Conservation (phyloP, 1,284 basidiomycete species). For the Malassezia nana region DNA sequence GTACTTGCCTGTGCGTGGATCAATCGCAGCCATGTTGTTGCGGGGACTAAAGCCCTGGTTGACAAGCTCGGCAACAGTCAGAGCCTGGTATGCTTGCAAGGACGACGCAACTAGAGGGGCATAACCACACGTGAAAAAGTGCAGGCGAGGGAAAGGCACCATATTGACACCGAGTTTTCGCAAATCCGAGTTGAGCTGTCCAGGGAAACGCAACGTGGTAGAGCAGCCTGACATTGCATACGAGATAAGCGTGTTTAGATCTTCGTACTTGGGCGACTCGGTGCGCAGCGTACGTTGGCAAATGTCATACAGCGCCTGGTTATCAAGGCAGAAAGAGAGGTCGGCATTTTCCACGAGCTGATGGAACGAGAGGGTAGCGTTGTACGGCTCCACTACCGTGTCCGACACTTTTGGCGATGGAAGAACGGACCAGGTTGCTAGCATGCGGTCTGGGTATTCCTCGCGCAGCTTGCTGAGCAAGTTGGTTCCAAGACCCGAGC, state of each 20-base stretch:
- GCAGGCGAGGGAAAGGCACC: constrained; percentile 49
- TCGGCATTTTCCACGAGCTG: constrained; percentile 83
- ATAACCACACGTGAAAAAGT: constrained; percentile 49
- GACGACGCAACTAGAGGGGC: constrained; percentile 47
- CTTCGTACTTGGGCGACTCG: constrained; percentile 50
- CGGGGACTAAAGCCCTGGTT: constrained; percentile 45
- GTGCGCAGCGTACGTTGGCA: constrained; percentile 65
- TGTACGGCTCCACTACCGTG: constrained; percentile 92
- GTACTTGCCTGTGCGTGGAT: constrained; percentile 57
- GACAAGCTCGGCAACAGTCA: constrained; percentile 45
- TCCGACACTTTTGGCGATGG: constrained; percentile 91
- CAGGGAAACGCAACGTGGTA: constrained; percentile 83
- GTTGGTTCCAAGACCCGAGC: constrained; percentile 38
- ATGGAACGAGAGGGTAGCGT: constrained; percentile 76
- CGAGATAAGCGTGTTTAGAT: constrained; percentile 56
- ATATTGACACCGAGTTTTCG: constrained; percentile 89
- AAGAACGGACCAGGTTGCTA: constrained; percentile 81
- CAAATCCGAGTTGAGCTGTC: constrained; percentile 85
- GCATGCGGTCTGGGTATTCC: constrained; percentile 62
- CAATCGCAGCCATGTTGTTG: constrained; percentile 60
- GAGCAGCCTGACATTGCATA: constrained; percentile 82
- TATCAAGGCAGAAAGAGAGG: constrained; percentile 80
- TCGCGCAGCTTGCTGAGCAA: constrained; percentile 49
- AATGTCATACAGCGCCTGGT: constrained; percentile 87
- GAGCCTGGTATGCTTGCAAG: constrained; percentile 53